phyloP scores from a whole-genome alignment of 768 basidiomycete genomes.

The Suillus hirtellus region DNA sequence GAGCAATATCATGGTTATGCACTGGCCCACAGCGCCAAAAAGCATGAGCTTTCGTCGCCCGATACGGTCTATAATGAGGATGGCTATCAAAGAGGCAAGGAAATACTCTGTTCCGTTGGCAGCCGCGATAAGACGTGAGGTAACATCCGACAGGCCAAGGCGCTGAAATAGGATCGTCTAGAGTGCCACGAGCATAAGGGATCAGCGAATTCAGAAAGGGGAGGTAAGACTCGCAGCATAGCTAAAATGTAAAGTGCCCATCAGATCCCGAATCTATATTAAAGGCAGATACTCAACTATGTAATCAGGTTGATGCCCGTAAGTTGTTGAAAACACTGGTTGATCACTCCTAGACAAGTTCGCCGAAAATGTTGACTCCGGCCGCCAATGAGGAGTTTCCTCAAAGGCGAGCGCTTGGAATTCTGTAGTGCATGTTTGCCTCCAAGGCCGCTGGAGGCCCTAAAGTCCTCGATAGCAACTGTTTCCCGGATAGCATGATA shows the following conservation, averaged over 20 bases:
- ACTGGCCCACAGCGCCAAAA: slow-evolving; percentile 64
- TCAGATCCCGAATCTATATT: not conserved
- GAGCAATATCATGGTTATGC: slow-evolving; percentile 57
- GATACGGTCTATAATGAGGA: slow-evolving; percentile 69
- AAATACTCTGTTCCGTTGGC: slow-evolving; percentile 74
- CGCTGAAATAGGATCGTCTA: slow-evolving; percentile 56
- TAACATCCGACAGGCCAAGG: slow-evolving; percentile 57
- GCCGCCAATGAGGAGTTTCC: slow-evolving; percentile 57
- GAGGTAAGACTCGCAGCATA: slow-evolving; percentile 29
- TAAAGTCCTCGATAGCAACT: slow-evolving; percentile 42
- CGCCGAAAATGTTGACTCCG: slow-evolving; percentile 63
- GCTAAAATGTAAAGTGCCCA: slow-evolving; percentile 14
- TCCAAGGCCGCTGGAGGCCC: not conserved
- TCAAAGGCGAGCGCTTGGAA: slow-evolving; percentile 32
- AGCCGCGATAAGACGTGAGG: slow-evolving; percentile 62
- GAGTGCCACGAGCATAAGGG: not conserved
- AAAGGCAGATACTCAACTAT: slow-evolving; percentile 37
- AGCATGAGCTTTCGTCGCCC: slow-evolving; percentile 75
- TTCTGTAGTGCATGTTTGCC: slow-evolving; percentile 7
- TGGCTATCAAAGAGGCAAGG: slow-evolving; percentile 69
- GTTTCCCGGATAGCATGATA: slow-evolving; percentile 57
- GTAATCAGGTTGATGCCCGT: slow-evolving; percentile 69
- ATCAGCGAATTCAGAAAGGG: not conserved
- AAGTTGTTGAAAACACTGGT: slow-evolving; percentile 71
- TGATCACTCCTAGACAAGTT: slow-evolving; percentile 52